Base-by-base conservation (phyloP, 1,284 basidiomycete genomes). In the Cryptococcus sp. region DNA sequence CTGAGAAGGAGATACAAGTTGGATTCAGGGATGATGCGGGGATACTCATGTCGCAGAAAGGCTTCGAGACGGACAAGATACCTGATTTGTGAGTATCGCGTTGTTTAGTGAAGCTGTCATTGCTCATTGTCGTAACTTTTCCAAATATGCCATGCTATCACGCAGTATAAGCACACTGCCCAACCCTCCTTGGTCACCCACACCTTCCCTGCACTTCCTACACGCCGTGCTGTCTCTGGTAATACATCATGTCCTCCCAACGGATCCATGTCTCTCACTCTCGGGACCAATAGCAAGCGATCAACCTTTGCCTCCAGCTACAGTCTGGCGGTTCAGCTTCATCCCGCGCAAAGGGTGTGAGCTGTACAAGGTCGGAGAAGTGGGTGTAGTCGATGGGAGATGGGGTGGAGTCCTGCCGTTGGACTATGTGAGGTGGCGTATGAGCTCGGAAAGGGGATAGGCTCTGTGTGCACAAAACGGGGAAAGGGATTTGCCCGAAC, bases 1-100 rank as follows among this genome's bases (percentile, higher is more conserved):
- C 17, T 7, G 22, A 22, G 22, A n/a, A 94, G 87, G 87, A 88
- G 70, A 87, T 99, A 52, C 81, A 94, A 17, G 90, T 98, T 16
- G 95, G 95, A 15, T 99, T 98, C 76, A 86, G 95, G 52, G 91
- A 89, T 46, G 86, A 86, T 17, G 78, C 83, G 25, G 93, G 93
- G 15, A 81, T 84, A 20, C 68, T 93, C 16, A 80, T 79, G 7
- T 83, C 84, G 8, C 81, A 83, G 16, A 85, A 87, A 70, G 78
- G 81, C 1, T 92, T 91, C 78, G 82, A 87, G 63, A 91, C 89
- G 5, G 81, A 86, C 46, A 78, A 87, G 63, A 81, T 91, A 46
- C 87, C 89, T 46, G 82, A 88, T 54, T 78, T 87, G 59, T 77
- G 19, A 55, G 77, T 67, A 19, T 25, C n/a, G 49, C 11, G 26